A percentile compares a stretch with the other conserved stretches of the same genome.
Evolutionary conservation across 305 asterid genomes (phyloP).

Genomic region (Plantago coronopus): DNA sequence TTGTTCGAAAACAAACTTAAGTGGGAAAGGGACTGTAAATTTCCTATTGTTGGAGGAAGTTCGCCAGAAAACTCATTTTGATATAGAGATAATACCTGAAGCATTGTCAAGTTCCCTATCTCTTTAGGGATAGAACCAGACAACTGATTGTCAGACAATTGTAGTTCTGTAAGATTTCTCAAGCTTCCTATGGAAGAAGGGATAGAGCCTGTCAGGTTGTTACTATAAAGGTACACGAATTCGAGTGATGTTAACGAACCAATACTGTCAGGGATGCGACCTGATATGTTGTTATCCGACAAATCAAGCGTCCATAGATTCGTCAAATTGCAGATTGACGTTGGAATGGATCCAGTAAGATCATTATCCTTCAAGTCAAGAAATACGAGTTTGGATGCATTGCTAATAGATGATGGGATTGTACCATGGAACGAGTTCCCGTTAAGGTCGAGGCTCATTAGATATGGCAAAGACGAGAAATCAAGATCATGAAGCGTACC

Average conservation of each 20-base stretch:
- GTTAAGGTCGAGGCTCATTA: constrained; percentile 11
- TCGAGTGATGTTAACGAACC: constrained; percentile 17
- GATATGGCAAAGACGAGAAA: too few species aligned
- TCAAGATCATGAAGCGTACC: too few species aligned
- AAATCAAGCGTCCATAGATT: constrained; percentile 18
- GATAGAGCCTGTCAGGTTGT: constrained; percentile 16
- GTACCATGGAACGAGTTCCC: constrained; percentile 24
- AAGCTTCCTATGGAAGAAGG: constrained; percentile 25
- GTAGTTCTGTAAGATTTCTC: constrained; percentile 1
- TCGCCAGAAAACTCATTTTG: constrained; percentile 18
- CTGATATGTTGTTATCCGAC: constrained; percentile 16
- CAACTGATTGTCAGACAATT: constrained; percentile 4
- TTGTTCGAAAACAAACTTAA: constrained; percentile 16
- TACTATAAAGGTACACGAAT: neutral
- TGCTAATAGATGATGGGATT: constrained; percentile 26
- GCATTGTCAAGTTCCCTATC: constrained; percentile 15
- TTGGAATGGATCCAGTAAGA: constrained; percentile 21
- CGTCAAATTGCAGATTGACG: constrained; percentile 16
- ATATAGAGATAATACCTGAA: constrained; percentile 1
- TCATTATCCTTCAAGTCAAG: constrained; percentile 12
- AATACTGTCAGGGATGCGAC: constrained; percentile 16
- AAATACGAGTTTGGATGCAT: constrained; percentile 6
- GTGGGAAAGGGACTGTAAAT: constrained; percentile 12
- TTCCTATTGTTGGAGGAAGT: constrained; percentile 26
- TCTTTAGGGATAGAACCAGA: constrained; percentile 16